phyloP scores from a whole-genome alignment of 2,329 filamentous ascomycete species.

The Fusarium devonianum region DNA sequence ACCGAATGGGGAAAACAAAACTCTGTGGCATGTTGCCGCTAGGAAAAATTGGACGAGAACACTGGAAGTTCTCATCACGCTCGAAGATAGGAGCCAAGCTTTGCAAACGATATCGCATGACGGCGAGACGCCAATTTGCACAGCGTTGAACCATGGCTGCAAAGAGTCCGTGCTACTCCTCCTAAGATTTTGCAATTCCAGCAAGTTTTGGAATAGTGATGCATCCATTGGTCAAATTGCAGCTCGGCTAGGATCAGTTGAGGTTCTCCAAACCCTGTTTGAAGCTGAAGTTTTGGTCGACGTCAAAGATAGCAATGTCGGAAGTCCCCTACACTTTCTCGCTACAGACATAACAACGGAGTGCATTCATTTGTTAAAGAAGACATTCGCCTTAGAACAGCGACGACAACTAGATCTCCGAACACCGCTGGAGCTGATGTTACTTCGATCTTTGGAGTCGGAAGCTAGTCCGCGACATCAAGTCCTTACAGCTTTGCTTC shows the following conservation, averaged over 20 bases:
- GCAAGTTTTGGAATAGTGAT: background rate
- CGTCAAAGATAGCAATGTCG: background rate
- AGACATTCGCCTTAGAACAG: background rate
- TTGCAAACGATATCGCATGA: background rate
- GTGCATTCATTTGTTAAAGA: background rate
- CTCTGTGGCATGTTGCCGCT: slow-evolving; percentile 1
- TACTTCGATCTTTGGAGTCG: background rate
- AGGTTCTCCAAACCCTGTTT: background rate
- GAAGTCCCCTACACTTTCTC: slow-evolving; percentile 2
- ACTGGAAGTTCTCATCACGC: background rate
- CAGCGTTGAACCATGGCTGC: background rate
- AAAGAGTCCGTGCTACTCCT: background rate
- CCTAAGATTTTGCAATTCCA: background rate
- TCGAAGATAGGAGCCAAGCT: background rate
- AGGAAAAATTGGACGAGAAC: fast-evolving
- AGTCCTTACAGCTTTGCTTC: background rate
- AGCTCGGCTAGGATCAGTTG: background rate
- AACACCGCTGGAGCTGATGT: background rate
- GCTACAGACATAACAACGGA: background rate
- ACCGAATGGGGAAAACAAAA: background rate
- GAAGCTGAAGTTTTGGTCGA: background rate
- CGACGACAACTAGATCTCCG: background rate
- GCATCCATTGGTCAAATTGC: background rate
- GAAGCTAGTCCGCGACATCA: fast-evolving
- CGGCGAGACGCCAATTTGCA: slow-evolving; percentile 3